Evolutionary conservation across 1,284 basidiomycete genomes (phyloP), one percentile per base, ranked within the genome.

Genomic region (Naganishia sp.): DNA sequence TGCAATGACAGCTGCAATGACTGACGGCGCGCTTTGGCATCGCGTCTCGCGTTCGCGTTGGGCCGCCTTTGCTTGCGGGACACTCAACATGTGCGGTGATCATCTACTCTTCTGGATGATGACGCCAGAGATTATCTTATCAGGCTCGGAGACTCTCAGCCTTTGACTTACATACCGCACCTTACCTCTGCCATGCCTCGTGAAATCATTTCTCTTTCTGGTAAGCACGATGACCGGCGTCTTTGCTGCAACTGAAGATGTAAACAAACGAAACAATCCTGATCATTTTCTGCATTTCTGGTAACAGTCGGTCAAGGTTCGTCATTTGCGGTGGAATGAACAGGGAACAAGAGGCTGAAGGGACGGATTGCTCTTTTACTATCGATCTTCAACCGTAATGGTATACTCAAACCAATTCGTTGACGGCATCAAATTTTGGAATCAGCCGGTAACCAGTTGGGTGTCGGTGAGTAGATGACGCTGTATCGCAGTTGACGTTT

Each of bases 401-500:
- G 6, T 5, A 39, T 39, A 39, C 36, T 39, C 10, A 9, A 9
- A 39, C 13, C 4, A 39, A 39, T 13, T 39, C 23, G 23, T 46
- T 25, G 48, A 15, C 16, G 36, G 10, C 31, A 16, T 52, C 21
- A 36, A 11, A 50, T n/a, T 39, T n/a, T 25, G 50, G 23, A 23
- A 18, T 25, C 50, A 63, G 61, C 61, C 43, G 61, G 61, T 54
- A 63, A 63, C 42, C 61, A 63, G 28, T 46, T 63, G 50, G 61
- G 61, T 61, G 57, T 61, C 15, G 57, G 57, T 61, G 43, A 42
- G 57, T 50, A 42, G 13, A 13, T 52, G 18, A 23, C 15, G 15
- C 11, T 28, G n/a, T 49, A 18, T 61, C 28, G 28, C 28, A 28
- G 5, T 36, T 9, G 25, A 36, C 21, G 28, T 3, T 3, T 11